Percentiles rank a stretch among this genome's conserved stretches.
phyloP scores from a whole-genome alignment of 192 early-diverging fungal genomes.

The Coemansia sp. region DNA sequence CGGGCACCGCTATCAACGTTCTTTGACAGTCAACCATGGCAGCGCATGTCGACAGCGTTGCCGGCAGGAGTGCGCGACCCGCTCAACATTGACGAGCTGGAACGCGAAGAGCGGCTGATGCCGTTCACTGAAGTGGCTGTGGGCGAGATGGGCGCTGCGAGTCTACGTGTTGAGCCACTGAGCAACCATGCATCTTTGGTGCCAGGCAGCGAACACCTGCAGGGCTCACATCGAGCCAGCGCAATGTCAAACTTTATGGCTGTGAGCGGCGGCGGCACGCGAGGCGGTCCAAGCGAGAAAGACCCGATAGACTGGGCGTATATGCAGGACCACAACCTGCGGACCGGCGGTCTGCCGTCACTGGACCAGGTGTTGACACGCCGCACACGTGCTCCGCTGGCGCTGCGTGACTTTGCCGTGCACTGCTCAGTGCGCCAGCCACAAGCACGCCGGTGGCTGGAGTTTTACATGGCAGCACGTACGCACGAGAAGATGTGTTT shows the following conservation, averaged over 20 bases:
- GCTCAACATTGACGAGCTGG: conserved; percentile 52
- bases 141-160: conserved; percentile 23
- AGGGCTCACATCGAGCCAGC: conserved; percentile 5
- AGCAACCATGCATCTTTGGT: conserved; percentile 2
- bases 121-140: conserved; percentile 43
- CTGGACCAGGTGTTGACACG: conserved; percentile 54
- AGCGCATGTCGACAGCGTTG: conserved; percentile 40
- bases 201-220: neutral
- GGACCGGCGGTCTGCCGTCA: conserved; percentile 51
- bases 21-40: conserved; percentile 39
- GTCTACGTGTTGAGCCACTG: neutral
- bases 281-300: conserved; percentile 9
- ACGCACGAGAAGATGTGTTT: conserved; percentile 55
- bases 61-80: conserved; percentile 49
- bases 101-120: conserved; percentile 53
- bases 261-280: neutral
- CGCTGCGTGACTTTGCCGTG: conserved; percentile 52
- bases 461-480: conserved; percentile 54
- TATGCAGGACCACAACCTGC: conserved; percentile 55
- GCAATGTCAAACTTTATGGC: conserved; percentile 2
- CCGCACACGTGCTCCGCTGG: conserved; percentile 43
- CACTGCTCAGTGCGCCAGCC: conserved; percentile 54
- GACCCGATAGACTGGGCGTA: conserved; percentile 48
- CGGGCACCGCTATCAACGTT: conserved; percentile 40
- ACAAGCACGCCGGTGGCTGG: conserved; percentile 53